Evolutionary conservation across 805 yeast genomes (phyloP).

Genomic region (Kodamaea jinghongensis): DNA sequence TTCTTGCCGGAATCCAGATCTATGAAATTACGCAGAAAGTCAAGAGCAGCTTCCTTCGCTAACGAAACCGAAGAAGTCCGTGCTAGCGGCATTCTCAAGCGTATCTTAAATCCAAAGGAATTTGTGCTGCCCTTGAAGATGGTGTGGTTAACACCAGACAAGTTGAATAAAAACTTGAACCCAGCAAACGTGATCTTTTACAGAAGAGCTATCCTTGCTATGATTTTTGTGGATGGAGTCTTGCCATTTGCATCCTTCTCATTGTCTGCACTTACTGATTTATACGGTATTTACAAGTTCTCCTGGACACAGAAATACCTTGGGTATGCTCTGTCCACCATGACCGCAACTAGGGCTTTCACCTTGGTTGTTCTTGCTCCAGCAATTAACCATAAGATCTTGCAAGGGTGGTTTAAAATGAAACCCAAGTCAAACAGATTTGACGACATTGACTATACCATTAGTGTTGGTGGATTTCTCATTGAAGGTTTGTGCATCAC

Average conservation of each 20-base stretch:
- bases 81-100: too few species aligned
- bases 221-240: conserved; percentile 47
- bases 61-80: too few species aligned
- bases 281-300: conserved; percentile 55
- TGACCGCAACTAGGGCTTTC: conserved; percentile 49
- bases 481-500: conserved; percentile 40
- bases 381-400: conserved; percentile 31
- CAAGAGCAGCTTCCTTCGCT: conserved; percentile 39
- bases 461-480: conserved; percentile 32
- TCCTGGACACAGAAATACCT: conserved; percentile 53
- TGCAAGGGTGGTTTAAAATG: conserved; percentile 31
- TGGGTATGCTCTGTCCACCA: conserved; percentile 53
- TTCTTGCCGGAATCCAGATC: conserved; percentile 64
- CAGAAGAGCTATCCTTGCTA: conserved; percentile 40
- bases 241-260: conserved; percentile 38
- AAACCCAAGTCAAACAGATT: conserved; percentile 38
- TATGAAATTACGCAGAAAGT: conserved; percentile 46
- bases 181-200: conserved; percentile 14
- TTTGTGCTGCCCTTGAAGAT: conserved; percentile 46
- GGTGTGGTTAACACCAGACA: conserved; percentile 51
- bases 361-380: conserved; percentile 55
- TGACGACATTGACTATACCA: conserved; percentile 50
- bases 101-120: neutral
- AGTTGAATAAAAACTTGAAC: conserved; percentile 1
- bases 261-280: conserved; percentile 42